Base-by-base conservation (phyloP, 768 basidiomycete genomes). In the Lactarius hengduanensis region DNA sequence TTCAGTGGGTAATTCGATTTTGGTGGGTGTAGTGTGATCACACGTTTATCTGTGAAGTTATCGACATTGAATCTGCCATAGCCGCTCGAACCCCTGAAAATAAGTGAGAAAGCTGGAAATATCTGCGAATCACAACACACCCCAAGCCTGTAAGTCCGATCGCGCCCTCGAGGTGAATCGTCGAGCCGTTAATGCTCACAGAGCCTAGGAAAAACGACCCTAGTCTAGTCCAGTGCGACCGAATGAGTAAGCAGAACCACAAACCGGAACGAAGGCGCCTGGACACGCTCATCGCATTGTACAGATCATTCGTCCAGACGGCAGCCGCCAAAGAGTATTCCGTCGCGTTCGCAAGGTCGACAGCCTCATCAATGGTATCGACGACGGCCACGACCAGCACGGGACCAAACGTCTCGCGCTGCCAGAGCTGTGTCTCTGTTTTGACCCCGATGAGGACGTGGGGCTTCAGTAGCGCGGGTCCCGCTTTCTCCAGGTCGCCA, bases 361-460 rank as follows among this genome's bases (percentile, higher is more conserved):
- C 75, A 10, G 84, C 85, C 73, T 87, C 84, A 20, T 84, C 81
- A 10, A 82, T 71, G 2, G 79, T 82, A 30, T 84, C 80, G 40
- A 80, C 81, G 2, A 77, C 72, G 1, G 80, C 77, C 61, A 87
- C 75, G n/a, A 75, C 77, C 7, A 84, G 73, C 0, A 86, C 82
- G 59, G 84, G 87, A 0, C 86, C 86, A 73, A 89, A 89, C 1
- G 82, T 81, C 74, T 90, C 89, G 36, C 79, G 72, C 28, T 84
- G 78, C 85, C 85, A 87, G 15, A 84, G 64, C 34, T 76, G 71
- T 78, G 83, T 85, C 9, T 80, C 84, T 0, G 79, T 80, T 64
- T 76, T 81, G 53, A 84, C 81, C n/a, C 77, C 79, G 22, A 70
- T 72, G 18, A 86, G 65, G 34, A 87, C 66, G 73, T 86, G 85